Conservation (phyloP, 2,329 filamentous ascomycete species). For the Phaeophleospora eucalypticola region DNA sequence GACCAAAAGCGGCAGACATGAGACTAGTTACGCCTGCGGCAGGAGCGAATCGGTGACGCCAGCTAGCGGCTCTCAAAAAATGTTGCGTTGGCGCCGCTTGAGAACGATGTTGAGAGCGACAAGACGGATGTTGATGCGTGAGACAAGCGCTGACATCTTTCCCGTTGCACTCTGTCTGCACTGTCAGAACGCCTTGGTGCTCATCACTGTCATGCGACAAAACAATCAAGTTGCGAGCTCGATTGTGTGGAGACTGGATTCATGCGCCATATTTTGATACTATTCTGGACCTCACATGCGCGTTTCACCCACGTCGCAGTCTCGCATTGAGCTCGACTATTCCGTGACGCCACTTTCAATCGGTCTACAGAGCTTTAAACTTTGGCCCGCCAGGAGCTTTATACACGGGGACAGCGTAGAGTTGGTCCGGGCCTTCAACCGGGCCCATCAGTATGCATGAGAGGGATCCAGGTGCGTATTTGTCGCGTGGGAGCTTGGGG, state of each 20-base stretch:
- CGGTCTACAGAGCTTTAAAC: background rate
- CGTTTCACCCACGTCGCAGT: too few relatives aligned
- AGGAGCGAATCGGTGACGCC: too few relatives aligned
- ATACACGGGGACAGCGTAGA: background rate
- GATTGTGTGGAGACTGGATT: background rate
- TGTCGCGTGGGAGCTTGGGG: conserved; percentile 4
- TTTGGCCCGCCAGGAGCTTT: background rate
- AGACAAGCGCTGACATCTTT: background rate
- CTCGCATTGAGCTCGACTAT: too few relatives aligned
- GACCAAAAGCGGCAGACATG: background rate
- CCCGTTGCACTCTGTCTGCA: too few relatives aligned
- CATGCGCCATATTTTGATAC: background rate
- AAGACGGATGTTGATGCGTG: background rate
- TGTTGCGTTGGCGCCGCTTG: background rate
- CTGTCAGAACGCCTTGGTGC: too few relatives aligned
- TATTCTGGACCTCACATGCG: too few relatives aligned
- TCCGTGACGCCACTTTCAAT: background rate
- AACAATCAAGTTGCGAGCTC: too few relatives aligned
- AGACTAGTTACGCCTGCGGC: background rate
- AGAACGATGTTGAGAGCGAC: background rate
- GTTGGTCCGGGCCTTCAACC: background rate
- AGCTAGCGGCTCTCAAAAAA: background rate
- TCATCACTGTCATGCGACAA: too few relatives aligned
- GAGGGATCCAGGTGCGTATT: background rate
- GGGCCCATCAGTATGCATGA: background rate